Evolutionary conservation across 495 filamentous ascomycete genomes (phyloP).

Genomic region (Xylaria grammica): DNA sequence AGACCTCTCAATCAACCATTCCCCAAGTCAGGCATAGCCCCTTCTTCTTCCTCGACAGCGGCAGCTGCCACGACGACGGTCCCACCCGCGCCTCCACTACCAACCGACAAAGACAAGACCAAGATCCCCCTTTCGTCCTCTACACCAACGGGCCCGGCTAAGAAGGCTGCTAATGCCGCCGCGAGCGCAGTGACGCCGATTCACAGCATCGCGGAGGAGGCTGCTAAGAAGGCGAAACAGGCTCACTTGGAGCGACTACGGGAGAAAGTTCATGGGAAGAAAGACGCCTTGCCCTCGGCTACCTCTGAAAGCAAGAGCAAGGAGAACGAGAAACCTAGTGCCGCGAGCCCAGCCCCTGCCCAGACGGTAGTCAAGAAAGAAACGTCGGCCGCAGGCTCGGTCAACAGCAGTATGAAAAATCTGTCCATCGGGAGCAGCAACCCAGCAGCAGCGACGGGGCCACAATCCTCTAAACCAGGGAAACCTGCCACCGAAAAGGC

Average conservation of each 20-base stretch:
- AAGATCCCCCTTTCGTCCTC: slow-evolving; percentile 22
- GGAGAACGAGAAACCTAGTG: slow-evolving; percentile 35
- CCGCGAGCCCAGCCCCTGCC: slow-evolving; percentile 5
- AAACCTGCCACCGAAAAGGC: slow-evolving; percentile 45
- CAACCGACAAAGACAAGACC: slow-evolving; percentile 28
- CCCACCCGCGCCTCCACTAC: slow-evolving; percentile 32
- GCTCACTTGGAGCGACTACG: slow-evolving; percentile 48
- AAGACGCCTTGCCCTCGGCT: slow-evolving; percentile 36
- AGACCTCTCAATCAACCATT: slow-evolving; percentile 25
- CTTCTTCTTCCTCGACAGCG: slow-evolving; percentile 41
- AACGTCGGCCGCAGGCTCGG: slow-evolving; percentile 13
- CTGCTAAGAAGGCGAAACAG: slow-evolving; percentile 67
- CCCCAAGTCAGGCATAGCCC: slow-evolving; percentile 36
- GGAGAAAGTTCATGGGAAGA: slow-evolving; percentile 46
- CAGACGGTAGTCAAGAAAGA: slow-evolving; percentile 5
- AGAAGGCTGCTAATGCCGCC: slow-evolving; percentile 27
- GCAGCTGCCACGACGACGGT: slow-evolving; percentile 44
- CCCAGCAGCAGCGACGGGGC: slow-evolving; percentile 23
- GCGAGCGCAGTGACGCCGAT: slow-evolving; percentile 50
- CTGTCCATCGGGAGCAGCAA: slow-evolving; percentile 17
- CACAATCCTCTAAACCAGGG: slow-evolving; percentile 46
- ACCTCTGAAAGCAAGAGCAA: slow-evolving; percentile 36
- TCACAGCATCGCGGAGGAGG: slow-evolving; percentile 70
- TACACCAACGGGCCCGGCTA: slow-evolving; percentile 20
- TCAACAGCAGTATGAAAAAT: slow-evolving; percentile 17